Evolutionary conservation across 352 stramenopile genomes (phyloP), one percentile per base, ranked within the genome.

Genomic region (Phytopythium vexans): DNA sequence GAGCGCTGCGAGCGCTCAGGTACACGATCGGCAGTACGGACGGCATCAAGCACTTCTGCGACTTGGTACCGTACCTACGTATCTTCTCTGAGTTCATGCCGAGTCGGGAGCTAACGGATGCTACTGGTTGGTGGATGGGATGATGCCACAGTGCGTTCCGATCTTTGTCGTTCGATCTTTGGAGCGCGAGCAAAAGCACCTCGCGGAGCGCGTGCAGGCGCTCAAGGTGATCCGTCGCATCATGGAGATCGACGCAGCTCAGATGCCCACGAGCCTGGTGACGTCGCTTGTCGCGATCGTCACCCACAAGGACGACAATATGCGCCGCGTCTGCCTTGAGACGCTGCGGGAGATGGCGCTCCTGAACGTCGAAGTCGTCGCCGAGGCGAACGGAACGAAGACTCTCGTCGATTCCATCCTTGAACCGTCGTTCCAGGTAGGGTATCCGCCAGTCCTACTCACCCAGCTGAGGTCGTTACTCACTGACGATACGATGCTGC

Each of bases 251-350:
- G 86, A 96, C 44, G 82, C 77, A 16, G 75, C 75, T 14, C 75
- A 88, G 58, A 89, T 95, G 81, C 86, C 88, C n/a, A 77, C 74
- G 41, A 76, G 77, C 9, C 67, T 96, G n/a, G 86, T 95, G 12
- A 59, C 68, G 15, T 95, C 85, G 7, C 62, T 96, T 37, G 77
- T 92, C 36, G 82, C 88, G 4, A 89, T 95, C 62, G 81, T 86
- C 11, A 83, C 79, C 34, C 85, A 95, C 62, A 93, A 94, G 51
- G 88, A 96, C 54, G 88, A 96, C 63, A 94, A 94, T 52, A 72
- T 96, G 70, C 81, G 88, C 0, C 82, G 83, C 35, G 82, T 96
- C 41, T 92, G 79, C 44, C 66, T 96, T 12, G 88, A 96, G 55
- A 95, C 88, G 8, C 57, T 96, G 31, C 81, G 88, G 0, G 84